A percentile compares a stretch with the other conserved stretches of the same genome.
Conservation (phyloP, 2,329 filamentous ascomycete species). For the Pestalotiopsis sp. region DNA sequence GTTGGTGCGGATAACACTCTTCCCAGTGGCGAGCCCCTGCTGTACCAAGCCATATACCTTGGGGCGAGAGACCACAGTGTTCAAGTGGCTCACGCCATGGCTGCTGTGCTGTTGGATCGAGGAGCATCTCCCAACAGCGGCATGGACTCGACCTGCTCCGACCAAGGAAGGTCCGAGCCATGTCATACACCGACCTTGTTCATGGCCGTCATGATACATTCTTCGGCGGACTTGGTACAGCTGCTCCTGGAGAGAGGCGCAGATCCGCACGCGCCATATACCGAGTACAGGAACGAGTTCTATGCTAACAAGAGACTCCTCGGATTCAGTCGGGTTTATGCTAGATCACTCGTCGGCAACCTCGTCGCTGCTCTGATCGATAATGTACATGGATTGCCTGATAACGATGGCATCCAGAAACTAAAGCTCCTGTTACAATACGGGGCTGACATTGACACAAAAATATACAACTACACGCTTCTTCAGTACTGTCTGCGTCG, state of each 20-base stretch:
- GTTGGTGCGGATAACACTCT: slow-evolving; percentile 1
- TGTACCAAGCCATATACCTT: slow-evolving; percentile 7
- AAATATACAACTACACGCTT: not conserved
- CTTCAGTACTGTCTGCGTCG: slow-evolving; percentile 6
- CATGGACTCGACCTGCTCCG: not conserved
- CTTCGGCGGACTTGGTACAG: slow-evolving; percentile 4
- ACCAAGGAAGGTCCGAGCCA: not conserved
- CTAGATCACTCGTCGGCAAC: slow-evolving; percentile 4
- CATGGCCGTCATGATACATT: slow-evolving; percentile 5
- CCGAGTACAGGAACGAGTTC: not conserved
- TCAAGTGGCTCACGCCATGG: not conserved
- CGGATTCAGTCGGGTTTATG: slow-evolving; percentile 1
- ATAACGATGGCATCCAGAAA: slow-evolving; percentile 1
- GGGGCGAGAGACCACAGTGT: slow-evolving; percentile 2
- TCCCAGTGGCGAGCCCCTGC: not conserved
- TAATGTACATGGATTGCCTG: not conserved
- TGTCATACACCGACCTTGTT: slow-evolving; percentile 8
- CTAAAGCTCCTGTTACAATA: slow-evolving; percentile 1
- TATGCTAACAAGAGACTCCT: not conserved
- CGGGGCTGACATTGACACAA: not conserved
- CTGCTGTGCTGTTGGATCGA: slow-evolving; percentile 3
- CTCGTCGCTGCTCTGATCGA: slow-evolving; percentile 6
- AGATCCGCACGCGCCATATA: slow-evolving; percentile 4
- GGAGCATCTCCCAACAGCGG: slow-evolving; percentile 8
- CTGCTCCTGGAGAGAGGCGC: slow-evolving; percentile 8